Evolutionary conservation across 805 yeast genomes (phyloP).

Genomic region (Pichia insulana): DNA sequence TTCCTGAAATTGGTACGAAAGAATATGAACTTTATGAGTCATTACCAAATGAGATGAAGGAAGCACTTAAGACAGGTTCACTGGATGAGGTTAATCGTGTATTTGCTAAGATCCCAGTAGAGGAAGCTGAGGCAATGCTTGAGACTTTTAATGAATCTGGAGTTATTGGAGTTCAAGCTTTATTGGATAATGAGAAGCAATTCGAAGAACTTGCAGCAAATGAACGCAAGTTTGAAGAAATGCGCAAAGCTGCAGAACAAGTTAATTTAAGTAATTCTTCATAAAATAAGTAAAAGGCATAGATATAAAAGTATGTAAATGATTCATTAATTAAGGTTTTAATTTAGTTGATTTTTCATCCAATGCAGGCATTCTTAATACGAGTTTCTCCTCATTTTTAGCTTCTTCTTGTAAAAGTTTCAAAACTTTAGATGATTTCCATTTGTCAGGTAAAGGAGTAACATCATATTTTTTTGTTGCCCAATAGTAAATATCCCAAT

Average conservation of each 20-base stretch:
- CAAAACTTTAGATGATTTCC: constrained; percentile 65
- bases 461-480: constrained; percentile 76
- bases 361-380: constrained; percentile 81
- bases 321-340: too few species aligned
- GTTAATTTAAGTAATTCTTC: constrained; percentile 7
- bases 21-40: constrained; percentile 47
- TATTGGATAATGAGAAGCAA: constrained; percentile 64
- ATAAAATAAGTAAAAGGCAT: constrained; percentile 1
- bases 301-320: neutral
- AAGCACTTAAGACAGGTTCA: constrained; percentile 62
- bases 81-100: constrained; percentile 78
- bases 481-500: constrained; percentile 99
- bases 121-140: constrained; percentile 71
- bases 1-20: constrained; percentile 53
- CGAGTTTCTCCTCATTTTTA: constrained; percentile 59
- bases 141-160: constrained; percentile 72
- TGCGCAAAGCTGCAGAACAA: constrained; percentile 11
- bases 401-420: constrained; percentile 61
- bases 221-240: constrained; percentile 4
- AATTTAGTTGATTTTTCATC: constrained; percentile 10
- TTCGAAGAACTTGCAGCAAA: constrained; percentile 47
- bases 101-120: constrained; percentile 62
- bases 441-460: constrained; percentile 80
- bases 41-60: constrained; percentile 55
- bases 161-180: constrained; percentile 73